These are phyloP conservation scores for Neurospora sublineolata DNA, from an alignment of 495 filamentous ascomycete species.

Conservation along the genomic window DNA sequence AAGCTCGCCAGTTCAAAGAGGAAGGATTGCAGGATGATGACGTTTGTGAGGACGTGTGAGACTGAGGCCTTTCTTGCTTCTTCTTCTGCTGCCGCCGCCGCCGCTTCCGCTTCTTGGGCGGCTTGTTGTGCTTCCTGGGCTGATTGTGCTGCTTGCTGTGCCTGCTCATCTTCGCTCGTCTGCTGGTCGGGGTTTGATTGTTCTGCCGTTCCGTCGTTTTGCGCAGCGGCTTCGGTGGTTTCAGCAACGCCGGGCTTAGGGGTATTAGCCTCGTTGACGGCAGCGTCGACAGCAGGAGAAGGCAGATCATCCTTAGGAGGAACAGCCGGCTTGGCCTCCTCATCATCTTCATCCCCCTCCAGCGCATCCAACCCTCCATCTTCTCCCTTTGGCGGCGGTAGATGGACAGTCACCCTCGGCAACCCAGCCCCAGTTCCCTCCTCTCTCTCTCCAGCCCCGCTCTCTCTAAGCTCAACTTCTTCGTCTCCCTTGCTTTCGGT, in stretches of 20 bases:
- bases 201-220: background rate
- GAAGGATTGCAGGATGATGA: slow-evolving; percentile 70
- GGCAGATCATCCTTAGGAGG: background rate
- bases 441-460: slow-evolving; percentile 14
- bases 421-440: slow-evolving; percentile 11
- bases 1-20: slow-evolving; percentile 78
- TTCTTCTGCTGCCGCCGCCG: slow-evolving; percentile 19
- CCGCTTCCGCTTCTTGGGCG: background rate
- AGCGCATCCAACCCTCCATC: slow-evolving; percentile 28
- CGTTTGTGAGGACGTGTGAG: slow-evolving; percentile 77
- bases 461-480: slow-evolving; percentile 10
- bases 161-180: background rate
- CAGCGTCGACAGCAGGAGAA: background rate
- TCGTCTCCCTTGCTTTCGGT: slow-evolving; percentile 6
- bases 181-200: background rate
- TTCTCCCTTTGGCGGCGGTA: slow-evolving; percentile 15
- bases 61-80: slow-evolving; percentile 45
- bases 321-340: background rate
- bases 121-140: background rate
- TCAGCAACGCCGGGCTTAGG: background rate
- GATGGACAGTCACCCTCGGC: slow-evolving; percentile 20
- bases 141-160: background rate
- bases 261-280: background rate
- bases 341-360: background rate
- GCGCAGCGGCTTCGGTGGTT: background rate